These are phyloP conservation scores for Gymnopilus junonius DNA, from an alignment of 768 basidiomycete genomes.

Conservation along the genomic window DNA sequence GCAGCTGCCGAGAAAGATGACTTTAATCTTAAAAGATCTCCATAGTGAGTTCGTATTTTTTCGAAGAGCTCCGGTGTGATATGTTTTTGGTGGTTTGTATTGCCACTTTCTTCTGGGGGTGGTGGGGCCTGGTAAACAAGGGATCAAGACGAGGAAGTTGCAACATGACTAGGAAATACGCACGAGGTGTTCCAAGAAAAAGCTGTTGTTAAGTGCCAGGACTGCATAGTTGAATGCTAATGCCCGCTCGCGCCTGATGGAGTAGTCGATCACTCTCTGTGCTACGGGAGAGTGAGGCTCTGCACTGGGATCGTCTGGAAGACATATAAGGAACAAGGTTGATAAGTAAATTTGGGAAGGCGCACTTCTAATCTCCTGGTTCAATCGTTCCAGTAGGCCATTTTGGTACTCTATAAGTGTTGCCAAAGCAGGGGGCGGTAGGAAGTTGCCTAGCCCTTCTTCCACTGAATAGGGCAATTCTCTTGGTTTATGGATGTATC, in stretches of 20 bases:
- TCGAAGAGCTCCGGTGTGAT: constrained; percentile 37
- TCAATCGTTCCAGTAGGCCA: constrained; percentile 78
- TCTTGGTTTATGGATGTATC: constrained; percentile 55
- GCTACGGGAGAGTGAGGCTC: constrained; percentile 61
- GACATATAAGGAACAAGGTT: constrained; percentile 3
- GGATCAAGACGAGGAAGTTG: constrained; percentile 4
- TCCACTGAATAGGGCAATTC: constrained; percentile 69
- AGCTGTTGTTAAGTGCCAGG: constrained; percentile 92
- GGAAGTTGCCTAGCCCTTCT: constrained; percentile 77
- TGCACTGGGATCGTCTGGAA: constrained; percentile 39
- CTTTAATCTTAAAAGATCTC: constrained; percentile 69
- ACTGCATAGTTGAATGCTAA: constrained; percentile 91
- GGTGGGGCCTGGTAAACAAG: constrained; percentile 42
- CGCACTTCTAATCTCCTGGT: constrained; percentile 75
- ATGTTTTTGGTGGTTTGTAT: constrained; percentile 39
- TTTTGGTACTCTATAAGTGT: constrained; percentile 84
- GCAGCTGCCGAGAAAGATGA: constrained; percentile 78
- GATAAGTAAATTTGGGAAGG: constrained; percentile 1
- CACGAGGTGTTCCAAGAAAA: constrained; percentile 89
- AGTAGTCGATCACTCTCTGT: constrained; percentile 74
- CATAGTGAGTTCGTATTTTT: constrained; percentile 55
- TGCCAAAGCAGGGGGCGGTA: constrained; percentile 73
- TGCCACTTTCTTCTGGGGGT: constrained; percentile 28
- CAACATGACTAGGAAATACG: constrained; percentile 32
- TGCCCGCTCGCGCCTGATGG: constrained; percentile 57